Evolutionary conservation across 2,329 filamentous ascomycete genomes (phyloP).

Genomic region (Aspergillus oerlinghausenensis): DNA sequence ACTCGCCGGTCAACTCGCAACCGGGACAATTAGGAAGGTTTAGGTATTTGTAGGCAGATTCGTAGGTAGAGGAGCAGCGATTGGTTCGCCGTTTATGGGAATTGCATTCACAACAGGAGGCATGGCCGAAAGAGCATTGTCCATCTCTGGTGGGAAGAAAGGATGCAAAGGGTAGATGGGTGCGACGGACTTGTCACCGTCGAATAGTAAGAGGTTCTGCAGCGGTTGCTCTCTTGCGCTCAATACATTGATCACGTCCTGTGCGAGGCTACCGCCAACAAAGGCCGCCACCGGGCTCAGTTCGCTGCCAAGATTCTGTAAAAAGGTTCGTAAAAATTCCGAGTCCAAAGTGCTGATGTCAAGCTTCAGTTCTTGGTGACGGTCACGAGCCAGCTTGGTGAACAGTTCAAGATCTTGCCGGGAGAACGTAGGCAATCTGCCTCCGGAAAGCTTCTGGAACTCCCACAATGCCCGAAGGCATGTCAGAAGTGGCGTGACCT

Average conservation of each 20-base stretch:
- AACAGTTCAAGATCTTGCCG: constrained; percentile 68
- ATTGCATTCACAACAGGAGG: constrained; percentile 25
- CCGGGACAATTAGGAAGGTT: not conserved
- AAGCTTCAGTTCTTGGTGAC: constrained; percentile 69
- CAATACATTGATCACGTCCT: constrained; percentile 96
- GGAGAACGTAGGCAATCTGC: constrained; percentile 53
- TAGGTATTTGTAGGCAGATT: not conserved
- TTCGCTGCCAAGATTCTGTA: constrained; percentile 81
- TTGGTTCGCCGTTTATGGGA: constrained; percentile 13
- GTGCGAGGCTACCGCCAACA: constrained; percentile 82
- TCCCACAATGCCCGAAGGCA: constrained; percentile 89
- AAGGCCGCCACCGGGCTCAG: constrained; percentile 83
- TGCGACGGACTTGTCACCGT: constrained; percentile 74
- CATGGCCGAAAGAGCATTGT: constrained; percentile 22
- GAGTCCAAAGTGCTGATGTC: constrained; percentile 63
- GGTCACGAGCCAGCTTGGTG: constrained; percentile 70
- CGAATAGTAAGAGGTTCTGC: constrained; percentile 90
- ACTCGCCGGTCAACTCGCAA: not conserved
- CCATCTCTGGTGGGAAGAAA: constrained; percentile 41
- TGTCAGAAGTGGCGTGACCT: constrained; percentile 78
- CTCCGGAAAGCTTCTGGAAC: constrained; percentile 61
- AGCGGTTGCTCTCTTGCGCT: constrained; percentile 89
- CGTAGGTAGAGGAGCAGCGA: not conserved
- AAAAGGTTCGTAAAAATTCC: constrained; percentile 74
- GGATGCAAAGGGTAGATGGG: constrained; percentile 80